Conservation (phyloP, 768 basidiomycete genomes). For the Mycena metata region DNA sequence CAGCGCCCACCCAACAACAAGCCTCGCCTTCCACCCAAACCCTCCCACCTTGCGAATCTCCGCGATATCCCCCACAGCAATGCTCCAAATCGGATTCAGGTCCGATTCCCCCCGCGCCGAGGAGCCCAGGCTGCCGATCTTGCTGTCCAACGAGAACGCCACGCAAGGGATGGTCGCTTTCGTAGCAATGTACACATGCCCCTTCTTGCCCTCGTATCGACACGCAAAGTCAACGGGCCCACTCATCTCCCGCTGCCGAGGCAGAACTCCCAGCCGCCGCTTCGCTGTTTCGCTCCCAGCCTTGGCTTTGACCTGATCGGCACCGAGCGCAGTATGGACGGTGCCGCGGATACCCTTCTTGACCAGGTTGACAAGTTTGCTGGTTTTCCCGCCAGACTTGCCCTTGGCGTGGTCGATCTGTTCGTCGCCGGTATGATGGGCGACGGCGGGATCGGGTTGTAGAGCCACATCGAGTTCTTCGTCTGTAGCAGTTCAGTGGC, state of each 20-base stretch:
- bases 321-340: constrained; percentile 27
- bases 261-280: constrained; percentile 25
- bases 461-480: constrained; percentile 27
- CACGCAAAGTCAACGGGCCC: constrained; percentile 28
- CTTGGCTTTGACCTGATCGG: constrained; percentile 27
- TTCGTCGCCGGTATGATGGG: constrained; percentile 22
- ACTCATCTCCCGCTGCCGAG: constrained; percentile 26
- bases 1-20: constrained; percentile 51
- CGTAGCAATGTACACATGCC: constrained; percentile 23
- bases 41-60: constrained; percentile 51
- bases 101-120: constrained; percentile 17
- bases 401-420: constrained; percentile 27
- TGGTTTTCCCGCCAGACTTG: constrained; percentile 22
- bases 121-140: constrained; percentile 23
- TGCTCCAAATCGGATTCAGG: constrained; percentile 42
- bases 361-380: constrained; percentile 22
- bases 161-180: constrained; percentile 27
- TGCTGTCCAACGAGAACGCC: constrained; percentile 25
- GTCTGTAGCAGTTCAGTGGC: constrained; percentile 28
- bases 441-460: constrained; percentile 22
- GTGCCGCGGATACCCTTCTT: constrained; percentile 26
- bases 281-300: constrained; percentile 26
- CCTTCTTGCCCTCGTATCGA: constrained; percentile 30
- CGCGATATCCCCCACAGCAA: constrained; percentile 49
- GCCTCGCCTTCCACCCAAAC: constrained; percentile 55